A percentile compares a stretch with the other conserved stretches of the same genome.
These are phyloP conservation scores for Diaporthe capsici DNA, from an alignment of 2,329 filamentous ascomycete species.

Conservation along the genomic window DNA sequence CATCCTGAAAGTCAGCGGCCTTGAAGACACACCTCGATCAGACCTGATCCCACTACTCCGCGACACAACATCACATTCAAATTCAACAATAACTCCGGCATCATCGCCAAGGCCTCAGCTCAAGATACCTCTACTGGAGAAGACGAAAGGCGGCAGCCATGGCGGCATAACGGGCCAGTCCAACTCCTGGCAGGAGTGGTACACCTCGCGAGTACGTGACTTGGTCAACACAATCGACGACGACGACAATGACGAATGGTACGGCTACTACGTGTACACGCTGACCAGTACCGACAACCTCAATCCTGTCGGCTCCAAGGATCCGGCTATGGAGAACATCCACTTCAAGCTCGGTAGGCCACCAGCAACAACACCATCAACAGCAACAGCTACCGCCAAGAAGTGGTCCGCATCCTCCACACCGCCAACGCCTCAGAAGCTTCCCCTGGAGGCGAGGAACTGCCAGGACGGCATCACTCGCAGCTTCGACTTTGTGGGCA, in stretches of 20 bases:
- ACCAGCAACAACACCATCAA: background rate
- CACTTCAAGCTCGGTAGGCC: slow-evolving; percentile 38
- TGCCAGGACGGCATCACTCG: slow-evolving; percentile 40
- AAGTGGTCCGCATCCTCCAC: background rate
- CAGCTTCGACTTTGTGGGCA: slow-evolving; percentile 41
- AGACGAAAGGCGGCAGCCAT: slow-evolving; percentile 1
- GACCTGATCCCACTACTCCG: slow-evolving; percentile 39
- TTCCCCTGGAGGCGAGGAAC: slow-evolving; percentile 39
- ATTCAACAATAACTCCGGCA: background rate
- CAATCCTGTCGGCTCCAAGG: slow-evolving; percentile 33
- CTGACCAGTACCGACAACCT: slow-evolving; percentile 34
- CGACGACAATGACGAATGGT: slow-evolving; percentile 39
- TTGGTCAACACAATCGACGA: slow-evolving; percentile 39
- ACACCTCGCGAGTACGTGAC: slow-evolving; percentile 37
- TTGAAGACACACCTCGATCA: slow-evolving; percentile 41
- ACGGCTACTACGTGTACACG: slow-evolving; percentile 42
- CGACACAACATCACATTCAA: background rate
- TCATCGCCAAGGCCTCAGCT: background rate
- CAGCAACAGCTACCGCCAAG: background rate
- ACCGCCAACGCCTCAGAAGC: slow-evolving; percentile 7
- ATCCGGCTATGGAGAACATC: slow-evolving; percentile 43
- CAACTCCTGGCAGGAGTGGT: slow-evolving; percentile 42
- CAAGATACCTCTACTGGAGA: slow-evolving; percentile 38
- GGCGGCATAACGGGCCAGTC: slow-evolving; percentile 25
- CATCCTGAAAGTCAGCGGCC: slow-evolving; percentile 33